These are phyloP conservation scores for Beta lomatogona DNA, from an alignment of 179 eudicot genomes.

Conservation along the genomic window DNA sequence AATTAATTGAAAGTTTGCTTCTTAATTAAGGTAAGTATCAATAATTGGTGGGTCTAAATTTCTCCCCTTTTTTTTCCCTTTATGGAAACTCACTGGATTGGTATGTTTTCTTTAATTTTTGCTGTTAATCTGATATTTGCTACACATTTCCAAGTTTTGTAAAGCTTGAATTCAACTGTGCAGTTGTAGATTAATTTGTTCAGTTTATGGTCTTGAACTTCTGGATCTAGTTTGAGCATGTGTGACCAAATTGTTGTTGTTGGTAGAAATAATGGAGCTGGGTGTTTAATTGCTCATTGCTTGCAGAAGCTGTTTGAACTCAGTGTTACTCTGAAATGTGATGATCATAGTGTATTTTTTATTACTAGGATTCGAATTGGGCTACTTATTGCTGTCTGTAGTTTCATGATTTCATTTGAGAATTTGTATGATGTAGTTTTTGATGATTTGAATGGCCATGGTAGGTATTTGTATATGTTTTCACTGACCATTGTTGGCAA, in stretches of 20 bases:
- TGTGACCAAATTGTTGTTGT: neutral
- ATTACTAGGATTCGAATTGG: neutral
- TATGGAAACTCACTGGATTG: constrained; percentile 20
- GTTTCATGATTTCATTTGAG: neutral
- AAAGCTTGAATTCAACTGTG: neutral
- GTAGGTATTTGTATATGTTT: no score
- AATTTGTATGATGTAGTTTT: neutral
- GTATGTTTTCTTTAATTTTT: constrained; percentile 3
- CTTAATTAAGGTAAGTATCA: constrained; percentile 37
- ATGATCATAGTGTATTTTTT: neutral
- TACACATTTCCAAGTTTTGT: constrained; percentile 5
- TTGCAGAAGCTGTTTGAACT: constrained; percentile 5
- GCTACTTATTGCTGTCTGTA: neutral
- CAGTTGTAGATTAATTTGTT: neutral
- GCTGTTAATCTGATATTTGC: neutral
- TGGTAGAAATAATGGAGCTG: neutral
- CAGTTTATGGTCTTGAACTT: constrained; percentile 9
- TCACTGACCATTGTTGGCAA: neutral
- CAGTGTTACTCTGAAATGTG: neutral
- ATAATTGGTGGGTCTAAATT: constrained; percentile 29
- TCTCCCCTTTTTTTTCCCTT: constrained; percentile 11
- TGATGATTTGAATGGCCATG: neutral
- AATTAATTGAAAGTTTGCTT: constrained; percentile 35
- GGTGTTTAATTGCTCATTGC: constrained; percentile 15
- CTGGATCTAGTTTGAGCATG: constrained; percentile 22